Evolutionary conservation across 1,284 basidiomycete genomes (phyloP).

Genomic region (Sutorius eximius): DNA sequence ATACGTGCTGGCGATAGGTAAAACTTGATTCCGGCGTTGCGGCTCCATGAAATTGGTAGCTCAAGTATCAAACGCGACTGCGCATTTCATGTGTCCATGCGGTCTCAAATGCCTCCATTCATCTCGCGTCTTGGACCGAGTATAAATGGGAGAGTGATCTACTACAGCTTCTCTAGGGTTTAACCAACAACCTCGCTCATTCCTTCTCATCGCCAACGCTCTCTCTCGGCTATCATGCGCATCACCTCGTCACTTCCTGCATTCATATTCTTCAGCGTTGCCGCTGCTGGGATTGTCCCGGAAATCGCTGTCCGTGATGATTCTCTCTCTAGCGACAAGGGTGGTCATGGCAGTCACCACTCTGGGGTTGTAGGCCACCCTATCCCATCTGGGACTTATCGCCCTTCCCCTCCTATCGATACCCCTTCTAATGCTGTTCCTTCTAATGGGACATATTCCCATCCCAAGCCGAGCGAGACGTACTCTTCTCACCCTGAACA

Average conservation of each 20-base stretch:
- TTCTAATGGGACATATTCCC: not conserved
- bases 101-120: not conserved
- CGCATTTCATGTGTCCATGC: not conserved
- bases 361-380: not conserved
- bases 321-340: not conserved
- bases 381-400: not conserved
- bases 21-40: not conserved
- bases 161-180: not conserved
- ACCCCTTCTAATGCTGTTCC: not conserved
- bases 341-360: not conserved
- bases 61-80: not conserved
- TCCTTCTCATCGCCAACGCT: not conserved
- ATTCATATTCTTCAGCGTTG: slow-evolving; percentile 11
- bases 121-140: not conserved
- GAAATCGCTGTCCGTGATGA: not conserved
- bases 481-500: not conserved
- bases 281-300: slow-evolving; percentile 6
- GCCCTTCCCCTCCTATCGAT: not conserved
- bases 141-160: not conserved
- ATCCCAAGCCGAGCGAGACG: not conserved
- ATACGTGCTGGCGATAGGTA: not conserved
- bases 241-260: slow-evolving; percentile 1
- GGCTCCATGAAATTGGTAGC: not conserved
- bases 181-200: not conserved
- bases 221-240: slow-evolving; percentile 8